Evolutionary conservation across 1,284 basidiomycete species (phyloP).

Genomic region (Ceratobasidium sp.): DNA sequence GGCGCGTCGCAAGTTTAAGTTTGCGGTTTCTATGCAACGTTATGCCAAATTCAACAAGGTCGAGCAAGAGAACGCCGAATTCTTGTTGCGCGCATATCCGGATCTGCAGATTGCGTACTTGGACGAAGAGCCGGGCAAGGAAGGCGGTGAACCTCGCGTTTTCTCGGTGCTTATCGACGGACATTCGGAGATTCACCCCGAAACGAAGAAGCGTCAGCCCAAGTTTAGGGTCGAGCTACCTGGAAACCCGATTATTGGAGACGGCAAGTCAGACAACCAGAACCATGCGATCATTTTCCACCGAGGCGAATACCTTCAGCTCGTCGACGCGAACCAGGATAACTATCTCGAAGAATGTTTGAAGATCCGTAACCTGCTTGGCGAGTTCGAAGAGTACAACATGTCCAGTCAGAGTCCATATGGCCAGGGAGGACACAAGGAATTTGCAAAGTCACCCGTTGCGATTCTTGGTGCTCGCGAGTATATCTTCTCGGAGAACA

Average conservation of each 20-base stretch:
- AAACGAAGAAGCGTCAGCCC: constrained; percentile 87
- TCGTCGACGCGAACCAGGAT: constrained; percentile 99
- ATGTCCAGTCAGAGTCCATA: constrained; percentile 91
- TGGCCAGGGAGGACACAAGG: constrained; percentile 83
- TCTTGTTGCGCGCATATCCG: constrained; percentile 95
- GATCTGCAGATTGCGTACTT: constrained; percentile 99
- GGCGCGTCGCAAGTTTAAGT: constrained; percentile 99
- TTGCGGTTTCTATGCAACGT: constrained; percentile 98
- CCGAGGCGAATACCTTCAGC: constrained; percentile 97
- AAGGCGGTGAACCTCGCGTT: constrained; percentile 93
- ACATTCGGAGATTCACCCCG: constrained; percentile 93
- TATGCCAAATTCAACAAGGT: constrained; percentile 99
- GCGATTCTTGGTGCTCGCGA: constrained; percentile 98
- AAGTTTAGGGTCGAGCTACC: constrained; percentile 99
- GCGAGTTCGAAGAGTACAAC: constrained; percentile 95
- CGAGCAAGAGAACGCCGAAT: constrained; percentile 99
- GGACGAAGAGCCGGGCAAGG: constrained; percentile 92
- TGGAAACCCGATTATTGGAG: constrained; percentile 98
- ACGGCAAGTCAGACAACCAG: constrained; percentile 99
- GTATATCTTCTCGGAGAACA: constrained; percentile 99
- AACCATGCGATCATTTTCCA: constrained; percentile 99
- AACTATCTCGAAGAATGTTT: constrained; percentile 99
- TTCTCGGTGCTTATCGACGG: constrained; percentile 98
- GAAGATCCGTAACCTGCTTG: constrained; percentile 98
- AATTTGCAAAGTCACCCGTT: constrained; percentile 88